Percentiles rank a stretch among this genome's conserved stretches.
Conservation (phyloP, 352 stramenopile species). For the Globisporangium canariense region DNA sequence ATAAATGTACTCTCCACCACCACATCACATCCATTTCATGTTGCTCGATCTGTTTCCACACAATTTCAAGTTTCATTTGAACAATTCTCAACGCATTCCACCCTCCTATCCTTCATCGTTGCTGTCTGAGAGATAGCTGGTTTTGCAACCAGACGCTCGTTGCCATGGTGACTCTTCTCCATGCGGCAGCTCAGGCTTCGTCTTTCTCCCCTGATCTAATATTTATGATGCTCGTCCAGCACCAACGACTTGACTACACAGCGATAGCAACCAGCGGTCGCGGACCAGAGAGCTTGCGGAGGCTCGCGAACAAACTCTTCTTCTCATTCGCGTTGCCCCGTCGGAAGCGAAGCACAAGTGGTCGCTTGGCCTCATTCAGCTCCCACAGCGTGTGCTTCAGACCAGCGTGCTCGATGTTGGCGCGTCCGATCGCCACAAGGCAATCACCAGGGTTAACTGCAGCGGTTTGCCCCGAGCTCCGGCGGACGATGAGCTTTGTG, state of each 20-base stretch:
- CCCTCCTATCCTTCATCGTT: not conserved
- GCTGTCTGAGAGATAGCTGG: not conserved
- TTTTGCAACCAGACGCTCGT: not conserved
- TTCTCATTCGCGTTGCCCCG: conserved; percentile 74
- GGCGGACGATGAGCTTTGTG: conserved; percentile 71
- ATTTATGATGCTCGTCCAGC: not conserved
- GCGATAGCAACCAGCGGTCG: conserved; percentile 35
- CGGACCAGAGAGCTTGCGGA: conserved; percentile 30
- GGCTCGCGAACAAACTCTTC: conserved; percentile 64
- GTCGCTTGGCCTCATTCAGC: conserved; percentile 68
- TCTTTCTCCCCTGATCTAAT: conserved; percentile 11
- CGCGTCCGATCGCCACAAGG: conserved; percentile 76
- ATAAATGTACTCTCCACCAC: conserved; percentile 12
- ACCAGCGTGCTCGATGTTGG: conserved; percentile 81
- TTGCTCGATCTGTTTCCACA: not conserved
- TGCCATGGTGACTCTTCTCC: not conserved
- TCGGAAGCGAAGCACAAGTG: conserved; percentile 77
- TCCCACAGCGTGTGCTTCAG: conserved; percentile 86
- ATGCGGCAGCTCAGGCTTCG: not conserved
- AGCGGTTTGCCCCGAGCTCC: conserved; percentile 64
- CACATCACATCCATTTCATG: not conserved
- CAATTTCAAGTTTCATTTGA: not conserved
- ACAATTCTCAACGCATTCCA: conserved; percentile 7
- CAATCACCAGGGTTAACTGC: conserved; percentile 79
- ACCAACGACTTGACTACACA: conserved; percentile 25